Evolutionary conservation across 441 rosid species (phyloP).

Genomic region (Gossypium schwendimanii): DNA sequence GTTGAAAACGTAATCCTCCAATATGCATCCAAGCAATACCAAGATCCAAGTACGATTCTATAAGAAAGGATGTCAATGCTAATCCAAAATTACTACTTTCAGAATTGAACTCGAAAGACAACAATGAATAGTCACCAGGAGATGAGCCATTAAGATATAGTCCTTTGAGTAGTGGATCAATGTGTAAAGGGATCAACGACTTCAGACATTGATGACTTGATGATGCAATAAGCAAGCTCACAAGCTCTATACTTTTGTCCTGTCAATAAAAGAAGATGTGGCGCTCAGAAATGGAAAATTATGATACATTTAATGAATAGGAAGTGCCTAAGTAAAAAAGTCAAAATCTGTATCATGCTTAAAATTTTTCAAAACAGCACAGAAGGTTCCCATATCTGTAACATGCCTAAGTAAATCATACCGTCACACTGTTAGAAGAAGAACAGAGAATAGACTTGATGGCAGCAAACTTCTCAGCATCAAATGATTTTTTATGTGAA

Average conservation of each 20-base stretch:
- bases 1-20: constrained; percentile 70
- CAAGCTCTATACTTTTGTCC: constrained; percentile 32
- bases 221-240: constrained; percentile 49
- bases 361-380: no score
- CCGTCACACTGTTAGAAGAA: constrained; percentile 37
- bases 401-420: constrained; percentile 21
- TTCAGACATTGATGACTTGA: constrained; percentile 63
- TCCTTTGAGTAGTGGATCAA: constrained; percentile 54
- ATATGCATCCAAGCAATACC: constrained; percentile 71
- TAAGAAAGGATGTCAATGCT: constrained; percentile 5
- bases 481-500: constrained; percentile 63
- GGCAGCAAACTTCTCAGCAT: constrained; percentile 44
- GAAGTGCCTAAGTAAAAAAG: neutral
- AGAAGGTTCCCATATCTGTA: no score
- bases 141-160: constrained; percentile 47
- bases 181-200: constrained; percentile 34
- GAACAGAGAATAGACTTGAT: constrained; percentile 50
- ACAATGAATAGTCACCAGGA: constrained; percentile 33
- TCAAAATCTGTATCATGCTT: constrained; percentile 7
- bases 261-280: constrained; percentile 20
- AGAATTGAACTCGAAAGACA: constrained; percentile 1
- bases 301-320: neutral
- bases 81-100: constrained; percentile 14
- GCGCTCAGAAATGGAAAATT: neutral
- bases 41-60: constrained; percentile 46